Evolutionary conservation across 768 basidiomycete species (phyloP).

Genomic region (Lentinula lateritia): DNA sequence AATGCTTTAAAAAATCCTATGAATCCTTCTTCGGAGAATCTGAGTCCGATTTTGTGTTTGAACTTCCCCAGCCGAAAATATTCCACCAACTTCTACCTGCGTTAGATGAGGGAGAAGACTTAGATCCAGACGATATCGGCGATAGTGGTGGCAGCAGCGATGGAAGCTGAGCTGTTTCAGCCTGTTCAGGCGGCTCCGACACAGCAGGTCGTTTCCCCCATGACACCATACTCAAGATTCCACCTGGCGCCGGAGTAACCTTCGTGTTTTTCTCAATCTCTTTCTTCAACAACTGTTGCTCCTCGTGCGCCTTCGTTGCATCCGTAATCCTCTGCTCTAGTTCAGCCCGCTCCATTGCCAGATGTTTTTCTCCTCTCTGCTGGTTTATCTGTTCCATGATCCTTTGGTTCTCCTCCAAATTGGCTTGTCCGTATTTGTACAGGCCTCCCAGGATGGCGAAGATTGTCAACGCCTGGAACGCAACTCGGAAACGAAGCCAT

Average conservation of each 20-base stretch:
- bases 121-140: not conserved
- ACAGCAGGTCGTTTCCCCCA: not conserved
- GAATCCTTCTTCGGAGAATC: not conserved
- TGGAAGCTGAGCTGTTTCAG: not conserved
- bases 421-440: constrained; percentile 13
- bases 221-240: not conserved
- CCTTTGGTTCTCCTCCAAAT: constrained; percentile 13
- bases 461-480: constrained; percentile 53
- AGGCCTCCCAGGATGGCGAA: constrained; percentile 37
- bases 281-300: constrained; percentile 8
- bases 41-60: not conserved
- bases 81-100: not conserved
- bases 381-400: constrained; percentile 12
- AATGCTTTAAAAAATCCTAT: not conserved
- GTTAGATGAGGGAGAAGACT: not conserved
- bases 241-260: not conserved
- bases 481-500: constrained; percentile 55
- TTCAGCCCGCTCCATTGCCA: constrained; percentile 3
- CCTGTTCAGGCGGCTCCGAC: not conserved
- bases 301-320: constrained; percentile 8
- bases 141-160: not conserved
- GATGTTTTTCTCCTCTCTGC: constrained; percentile 10
- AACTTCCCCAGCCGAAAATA: not conserved
- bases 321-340: constrained; percentile 9
- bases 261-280: constrained; percentile 4